Evolutionary conservation across 176 grass and related monocot species (phyloP), one percentile per base, ranked within the genome.

Genomic region (Calamus simplicifolius): DNA sequence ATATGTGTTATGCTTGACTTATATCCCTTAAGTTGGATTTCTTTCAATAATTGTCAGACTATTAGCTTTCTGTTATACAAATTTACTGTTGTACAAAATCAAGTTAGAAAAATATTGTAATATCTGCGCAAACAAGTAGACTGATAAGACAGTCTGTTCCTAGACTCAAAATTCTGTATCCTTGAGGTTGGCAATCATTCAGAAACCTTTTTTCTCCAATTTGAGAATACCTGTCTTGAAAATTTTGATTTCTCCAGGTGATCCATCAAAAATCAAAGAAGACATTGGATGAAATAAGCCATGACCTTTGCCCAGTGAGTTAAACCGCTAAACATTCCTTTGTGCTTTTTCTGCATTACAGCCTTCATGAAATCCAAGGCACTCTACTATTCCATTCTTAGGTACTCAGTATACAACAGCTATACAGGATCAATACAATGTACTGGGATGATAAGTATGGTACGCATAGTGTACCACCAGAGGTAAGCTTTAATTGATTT

Each of bases 231-330:
- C n/a, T 69, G 60, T 13, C 29, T 63, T 75, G 57, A 29, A 59
- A 55, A 64, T 60, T 49, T 23, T 69, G 64, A n/a, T n/a, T 73
- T 60, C 67, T 88, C 59, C 70, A 97, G 93, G 87, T 97, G 63
- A 97, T 97, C 71, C 87, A 97, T 88, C 93, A 97, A 82, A 97
- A 97, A 68, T 85, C 93, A 57, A 97, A 90, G 84, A 97, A 91
- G 83, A 88, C 83, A 4, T 85, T 91, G 26, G 87, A 97, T 73
- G 93, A 97, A 88, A 97, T 97, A 80, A 92, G 86, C 66, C 93
- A 97, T 57, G 93, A 97, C 73, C 93, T 97, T 69, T 97, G 93
- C 61, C 93, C 93, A 58, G 93, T 95, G 64, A 84, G 80, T 73
- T 50, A 69, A 77, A 5, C 25, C 15, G 43, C 18, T 25, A 63